A percentile compares a stretch with the other conserved stretches of the same genome.
phyloP scores from a whole-genome alignment of 1,284 basidiomycete genomes.

The Pseudomicrostroma phylloplanum region DNA sequence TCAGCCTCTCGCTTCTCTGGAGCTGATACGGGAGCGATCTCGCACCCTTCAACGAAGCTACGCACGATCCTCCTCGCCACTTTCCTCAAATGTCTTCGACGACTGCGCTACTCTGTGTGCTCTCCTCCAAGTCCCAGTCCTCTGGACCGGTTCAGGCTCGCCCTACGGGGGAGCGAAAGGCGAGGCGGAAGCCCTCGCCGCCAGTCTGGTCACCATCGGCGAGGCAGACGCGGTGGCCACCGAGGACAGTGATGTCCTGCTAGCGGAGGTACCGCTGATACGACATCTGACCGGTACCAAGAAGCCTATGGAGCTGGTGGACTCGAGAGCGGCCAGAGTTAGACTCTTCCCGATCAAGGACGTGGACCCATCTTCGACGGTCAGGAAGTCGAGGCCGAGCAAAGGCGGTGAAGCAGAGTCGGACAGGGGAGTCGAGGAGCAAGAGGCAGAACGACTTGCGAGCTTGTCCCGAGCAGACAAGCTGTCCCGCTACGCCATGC shows the following conservation, averaged over 20 bases:
- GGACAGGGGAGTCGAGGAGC: background rate
- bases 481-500: constrained; percentile 22
- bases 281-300: constrained; percentile 37
- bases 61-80: constrained; percentile 24
- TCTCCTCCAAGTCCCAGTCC: constrained; percentile 35
- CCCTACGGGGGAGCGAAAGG: constrained; percentile 28
- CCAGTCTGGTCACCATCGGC: constrained; percentile 39
- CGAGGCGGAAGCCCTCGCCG: constrained; percentile 50
- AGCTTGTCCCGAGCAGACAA: constrained; percentile 11
- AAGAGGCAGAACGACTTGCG: background rate
- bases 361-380: background rate
- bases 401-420: background rate
- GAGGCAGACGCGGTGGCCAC: constrained; percentile 48
- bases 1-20: background rate
- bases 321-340: constrained; percentile 22
- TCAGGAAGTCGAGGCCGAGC: background rate
- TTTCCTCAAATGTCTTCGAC: constrained; percentile 26
- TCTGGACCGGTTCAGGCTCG: constrained; percentile 36
- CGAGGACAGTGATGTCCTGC: constrained; percentile 50
- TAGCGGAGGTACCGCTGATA: constrained; percentile 46
- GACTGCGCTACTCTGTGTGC: constrained; percentile 35
- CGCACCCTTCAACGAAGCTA: constrained; percentile 23
- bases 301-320: constrained; percentile 28
- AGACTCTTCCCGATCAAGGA: constrained; percentile 27
- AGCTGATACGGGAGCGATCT: background rate